These are phyloP conservation scores for Apophysomyces trapeziformis DNA, from an alignment of 371 early-diverging fungal genomes.

Conservation along the genomic window DNA sequence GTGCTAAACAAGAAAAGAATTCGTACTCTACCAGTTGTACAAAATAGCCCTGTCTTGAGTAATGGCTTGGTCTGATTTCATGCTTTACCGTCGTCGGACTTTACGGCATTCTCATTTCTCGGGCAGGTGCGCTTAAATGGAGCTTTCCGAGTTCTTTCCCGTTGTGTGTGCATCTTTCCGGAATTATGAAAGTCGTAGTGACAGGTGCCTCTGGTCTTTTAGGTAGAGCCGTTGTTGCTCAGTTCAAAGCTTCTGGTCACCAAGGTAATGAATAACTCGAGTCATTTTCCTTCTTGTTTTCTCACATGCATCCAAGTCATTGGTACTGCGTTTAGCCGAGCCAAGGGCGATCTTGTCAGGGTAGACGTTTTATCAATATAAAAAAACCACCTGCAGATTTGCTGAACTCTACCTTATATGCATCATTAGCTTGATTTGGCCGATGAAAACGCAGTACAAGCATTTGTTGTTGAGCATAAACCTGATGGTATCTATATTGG, in stretches of 20 bases:
- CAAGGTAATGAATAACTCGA: slow-evolving; percentile 41
- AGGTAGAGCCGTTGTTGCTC: slow-evolving; percentile 71
- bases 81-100: too few relatives aligned
- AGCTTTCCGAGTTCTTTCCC: background rate
- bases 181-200: slow-evolving; percentile 62
- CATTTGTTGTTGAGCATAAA: slow-evolving; percentile 57
- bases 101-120: too few relatives aligned
- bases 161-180: too few relatives aligned
- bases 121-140: too few relatives aligned
- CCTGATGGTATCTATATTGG: slow-evolving; percentile 57
- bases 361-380: slow-evolving; percentile 28
- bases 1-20: too few relatives aligned
- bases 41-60: too few relatives aligned
- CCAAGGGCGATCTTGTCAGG: slow-evolving; percentile 59
- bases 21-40: too few relatives aligned
- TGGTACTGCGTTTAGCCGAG: slow-evolving; percentile 75
- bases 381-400: background rate
- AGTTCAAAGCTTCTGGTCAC: slow-evolving; percentile 56
- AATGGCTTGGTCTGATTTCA: too few relatives aligned
- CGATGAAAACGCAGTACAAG: slow-evolving; percentile 53
- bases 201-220: slow-evolving; percentile 88
- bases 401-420: background rate
- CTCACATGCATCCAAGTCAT: slow-evolving; percentile 45
- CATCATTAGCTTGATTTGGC: slow-evolving; percentile 67
- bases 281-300: background rate